Evolutionary conservation across 2,329 filamentous ascomycete species (phyloP), one percentile per base, ranked within the genome.

Genomic region (Microsporum canis): DNA sequence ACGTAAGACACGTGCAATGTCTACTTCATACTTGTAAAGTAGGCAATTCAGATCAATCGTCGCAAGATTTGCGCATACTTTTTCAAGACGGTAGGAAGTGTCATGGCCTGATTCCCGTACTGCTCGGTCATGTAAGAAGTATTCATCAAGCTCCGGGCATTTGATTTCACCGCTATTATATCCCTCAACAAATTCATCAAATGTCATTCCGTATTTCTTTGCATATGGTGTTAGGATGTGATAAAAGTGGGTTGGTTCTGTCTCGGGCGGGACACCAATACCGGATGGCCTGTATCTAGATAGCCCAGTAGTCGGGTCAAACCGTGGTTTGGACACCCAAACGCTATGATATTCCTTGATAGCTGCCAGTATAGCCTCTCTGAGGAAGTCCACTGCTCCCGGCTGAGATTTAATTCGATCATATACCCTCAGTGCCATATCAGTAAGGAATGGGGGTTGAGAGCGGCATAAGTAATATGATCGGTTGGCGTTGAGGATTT

Each of bases 81-180:
- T 87, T 75, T 97, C 94, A 23, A 99, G 81, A 17, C 94, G 89
- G 75, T 97, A 97, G 14, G 89, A 89, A 1, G 94, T 99, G 72
- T 99, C 94, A 73, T 99, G 94, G 10, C 94, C 94, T 17, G 92
- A 96, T 75, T 99, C 94, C 66, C 94, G 87, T 38, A 97, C 91
- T 1, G 92, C 91, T 63, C 94, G 88, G 72, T 99, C 94, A 72
- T 99, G 94, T 71, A 95, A 77, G 77, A 97, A 97, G 76, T 97
- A 99, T 55, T 91, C 85, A 70, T 99, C 94, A 12, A 99, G 80
- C 65, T 95, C 89, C 0, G 91, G 91, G 76, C 97, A 92, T 55
- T 80, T 74, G 31, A 99, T 82, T 58, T 83, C 73, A 23, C 86
- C 84, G 63, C 85, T 74, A 73, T 97, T 97, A 80, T 99, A 99